Evolutionary conservation across 345 rosid species (phyloP), one percentile per base, ranked within the genome.

Genomic region (Sonneratia alba): DNA sequence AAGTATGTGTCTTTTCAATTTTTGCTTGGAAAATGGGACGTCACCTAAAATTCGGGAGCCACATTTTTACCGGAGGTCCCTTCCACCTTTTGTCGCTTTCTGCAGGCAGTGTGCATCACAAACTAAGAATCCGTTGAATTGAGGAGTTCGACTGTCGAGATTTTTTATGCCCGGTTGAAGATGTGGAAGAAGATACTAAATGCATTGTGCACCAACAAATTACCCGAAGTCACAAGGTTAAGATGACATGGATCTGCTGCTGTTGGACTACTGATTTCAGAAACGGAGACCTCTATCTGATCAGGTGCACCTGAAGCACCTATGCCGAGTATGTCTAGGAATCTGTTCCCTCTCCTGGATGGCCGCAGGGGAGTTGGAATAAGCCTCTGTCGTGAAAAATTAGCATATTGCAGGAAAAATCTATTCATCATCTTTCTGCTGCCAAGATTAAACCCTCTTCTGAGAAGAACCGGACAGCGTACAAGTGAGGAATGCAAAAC

Each of bases 31-130:
- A 57, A 27, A 27, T 34, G 19, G 38, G 65, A 27, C 57, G 73
- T 81, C 49, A 95, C 99, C 99, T 92, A 75, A 87, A 92, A 80
- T 97, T 95, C 36, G 99, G 97, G 6, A 95, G 89, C 1, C 91
- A 88, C 92, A 95, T 81, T 71, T 78, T 90, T 73, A 92, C 79
- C 66, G 75, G 59, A 67, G 97, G 96, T 15, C 93, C 92, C 78
- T 64, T 85, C 93, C 96, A 87, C 36, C 73, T 79, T 73, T 76
- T 72, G 18, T 40, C 43, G 69, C 80, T 85, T 51, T 70, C 36
- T 16, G 76, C 73, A 47, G 91, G 82, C 68, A 69, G 32, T 27
- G 85, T 83, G 84, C 77, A 72, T 65, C 27, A 38, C 48, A 38
- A 38, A 42, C 2, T 21, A 19, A 40, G 27, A 19, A 67, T 13